phyloP scores from a whole-genome alignment of 768 basidiomycete species.

The Sarcodon aspratus region DNA sequence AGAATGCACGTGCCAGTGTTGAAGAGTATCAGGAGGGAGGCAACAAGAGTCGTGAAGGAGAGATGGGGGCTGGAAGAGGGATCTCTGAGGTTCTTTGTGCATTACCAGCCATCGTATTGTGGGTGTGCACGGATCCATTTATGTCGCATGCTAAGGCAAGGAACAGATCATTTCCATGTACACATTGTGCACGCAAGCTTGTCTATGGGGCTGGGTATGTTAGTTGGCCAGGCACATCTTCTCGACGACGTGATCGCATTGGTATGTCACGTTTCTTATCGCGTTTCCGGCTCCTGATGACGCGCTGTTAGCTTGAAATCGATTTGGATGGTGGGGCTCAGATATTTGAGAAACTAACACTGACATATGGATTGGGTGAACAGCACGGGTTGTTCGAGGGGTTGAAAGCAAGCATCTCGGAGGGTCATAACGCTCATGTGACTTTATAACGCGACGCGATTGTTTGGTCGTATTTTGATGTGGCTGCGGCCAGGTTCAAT shows the following conservation, averaged over 20 bases:
- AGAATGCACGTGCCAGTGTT: constrained; percentile 56
- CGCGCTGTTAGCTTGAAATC: constrained; percentile 46
- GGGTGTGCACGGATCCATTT: constrained; percentile 17
- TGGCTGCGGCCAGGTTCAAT: too few species aligned
- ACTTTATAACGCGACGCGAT: too few species aligned
- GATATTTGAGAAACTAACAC: constrained; percentile 58
- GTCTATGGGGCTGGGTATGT: constrained; percentile 50
- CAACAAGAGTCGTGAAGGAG: constrained; percentile 37
- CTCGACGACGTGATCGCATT: constrained; percentile 86
- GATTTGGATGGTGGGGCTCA: constrained; percentile 33
- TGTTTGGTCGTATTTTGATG: too few species aligned
- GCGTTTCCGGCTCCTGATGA: neutral
- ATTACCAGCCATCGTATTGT: constrained; percentile 98
- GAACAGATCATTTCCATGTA: constrained; percentile 87
- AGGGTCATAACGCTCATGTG: too few species aligned
- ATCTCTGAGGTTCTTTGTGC: constrained; percentile 70
- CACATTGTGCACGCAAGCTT: constrained; percentile 80
- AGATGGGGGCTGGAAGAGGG: constrained; percentile 50
- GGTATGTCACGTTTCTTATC: constrained; percentile 28
- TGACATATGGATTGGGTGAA: constrained; percentile 77
- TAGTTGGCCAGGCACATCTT: constrained; percentile 85
- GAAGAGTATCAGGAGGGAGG: constrained; percentile 46
- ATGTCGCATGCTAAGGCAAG: neutral
- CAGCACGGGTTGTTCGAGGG: constrained; percentile 52
- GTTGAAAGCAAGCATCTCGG: too few species aligned